phyloP scores from a whole-genome alignment of 2,329 filamentous ascomycete species.

The Fusarium longipes region DNA sequence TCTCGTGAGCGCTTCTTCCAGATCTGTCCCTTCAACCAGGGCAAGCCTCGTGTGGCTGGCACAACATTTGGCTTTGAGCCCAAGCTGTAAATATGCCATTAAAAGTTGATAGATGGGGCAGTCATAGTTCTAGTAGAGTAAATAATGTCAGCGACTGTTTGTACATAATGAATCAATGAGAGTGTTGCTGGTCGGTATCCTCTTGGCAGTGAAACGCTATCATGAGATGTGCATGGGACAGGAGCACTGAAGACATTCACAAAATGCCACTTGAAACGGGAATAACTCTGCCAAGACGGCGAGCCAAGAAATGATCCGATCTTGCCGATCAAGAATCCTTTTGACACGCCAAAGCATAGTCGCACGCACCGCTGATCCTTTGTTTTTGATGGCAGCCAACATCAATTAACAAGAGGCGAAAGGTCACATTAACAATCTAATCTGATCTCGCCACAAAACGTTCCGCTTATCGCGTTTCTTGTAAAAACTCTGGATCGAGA shows the following conservation, averaged over 20 bases:
- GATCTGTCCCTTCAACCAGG: constrained; percentile 67
- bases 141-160: constrained; percentile 19
- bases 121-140: neutral
- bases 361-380: constrained; percentile 16
- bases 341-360: constrained; percentile 5
- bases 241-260: neutral
- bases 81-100: constrained; percentile 49
- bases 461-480: neutral
- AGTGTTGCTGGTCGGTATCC: neutral
- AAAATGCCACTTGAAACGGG: neutral
- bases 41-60: constrained; percentile 64
- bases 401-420: neutral
- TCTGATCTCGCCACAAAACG: neutral
- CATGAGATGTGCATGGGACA: neutral
- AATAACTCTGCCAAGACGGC: constrained; percentile 20
- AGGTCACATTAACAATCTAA: neutral
- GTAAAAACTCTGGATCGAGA: neutral
- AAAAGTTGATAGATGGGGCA: neutral
- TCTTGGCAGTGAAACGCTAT: constrained; percentile 10
- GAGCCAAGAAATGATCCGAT: constrained; percentile 15
- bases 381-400: constrained; percentile 1
- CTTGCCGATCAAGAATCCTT: constrained; percentile 18
- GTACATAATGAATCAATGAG: constrained; percentile 7
- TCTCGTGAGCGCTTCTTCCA: constrained; percentile 77
- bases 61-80: constrained; percentile 64